Percentiles rank a stretch among this genome's conserved stretches.
phyloP scores from a whole-genome alignment of 345 rosid species.

The Melastoma malabathricum region DNA sequence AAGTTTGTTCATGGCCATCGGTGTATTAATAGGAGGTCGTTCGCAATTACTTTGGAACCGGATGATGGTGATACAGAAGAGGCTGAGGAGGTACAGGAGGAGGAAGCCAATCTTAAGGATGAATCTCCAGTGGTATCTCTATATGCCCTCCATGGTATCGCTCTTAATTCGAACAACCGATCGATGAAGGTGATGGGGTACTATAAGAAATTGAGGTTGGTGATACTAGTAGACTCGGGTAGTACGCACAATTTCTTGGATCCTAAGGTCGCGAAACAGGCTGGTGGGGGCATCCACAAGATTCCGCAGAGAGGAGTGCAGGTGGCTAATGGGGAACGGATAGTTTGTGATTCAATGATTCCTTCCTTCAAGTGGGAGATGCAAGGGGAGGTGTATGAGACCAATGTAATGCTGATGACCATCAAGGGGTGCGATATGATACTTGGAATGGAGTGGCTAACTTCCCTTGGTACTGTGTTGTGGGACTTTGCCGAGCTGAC shows the following conservation, averaged over 20 bases:
- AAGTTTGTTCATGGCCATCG: not conserved
- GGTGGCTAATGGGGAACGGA: not conserved
- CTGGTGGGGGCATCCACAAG: not conserved
- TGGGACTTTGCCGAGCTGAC: no score
- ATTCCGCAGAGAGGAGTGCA: not conserved
- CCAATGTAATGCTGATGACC: not conserved
- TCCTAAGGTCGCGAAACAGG: not conserved
- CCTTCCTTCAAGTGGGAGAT: not conserved
- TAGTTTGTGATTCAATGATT: not conserved
- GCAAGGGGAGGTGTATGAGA: not conserved
- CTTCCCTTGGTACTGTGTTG: no score
- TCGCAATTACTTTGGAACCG: not conserved
- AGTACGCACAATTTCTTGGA: constrained; percentile 1
- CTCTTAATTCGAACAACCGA: no score
- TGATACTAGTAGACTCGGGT: not conserved
- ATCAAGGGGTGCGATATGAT: no score
- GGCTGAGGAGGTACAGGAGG: not conserved
- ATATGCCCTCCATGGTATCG: no score
- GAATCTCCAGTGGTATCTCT: no score
- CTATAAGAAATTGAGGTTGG: not conserved
- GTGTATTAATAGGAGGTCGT: not conserved
- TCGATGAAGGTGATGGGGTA: no score
- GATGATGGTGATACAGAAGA: not conserved
- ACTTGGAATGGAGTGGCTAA: no score
- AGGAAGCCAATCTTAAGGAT: no score